A percentile compares a stretch with the other conserved stretches of the same genome.
Evolutionary conservation across 2,329 filamentous ascomycete species (phyloP).

Genomic region (Neofusicoccum laricinum): DNA sequence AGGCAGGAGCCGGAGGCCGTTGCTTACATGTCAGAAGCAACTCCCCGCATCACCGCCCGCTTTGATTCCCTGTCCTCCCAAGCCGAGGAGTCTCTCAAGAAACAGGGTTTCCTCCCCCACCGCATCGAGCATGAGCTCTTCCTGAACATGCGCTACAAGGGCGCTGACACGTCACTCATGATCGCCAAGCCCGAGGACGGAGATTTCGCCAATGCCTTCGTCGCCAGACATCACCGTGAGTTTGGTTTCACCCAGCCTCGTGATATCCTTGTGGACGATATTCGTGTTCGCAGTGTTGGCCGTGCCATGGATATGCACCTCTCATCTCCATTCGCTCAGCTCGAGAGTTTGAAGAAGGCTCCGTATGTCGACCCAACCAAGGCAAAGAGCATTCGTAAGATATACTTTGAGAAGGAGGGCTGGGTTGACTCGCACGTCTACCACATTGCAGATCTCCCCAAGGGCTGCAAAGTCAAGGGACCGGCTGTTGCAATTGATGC

Average conservation of each 20-base stretch:
- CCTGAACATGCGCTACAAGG: constrained; percentile 45
- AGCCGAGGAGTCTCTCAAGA: constrained; percentile 50
- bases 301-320: constrained; percentile 63
- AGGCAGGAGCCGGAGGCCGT: constrained; percentile 72
- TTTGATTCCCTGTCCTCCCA: constrained; percentile 4
- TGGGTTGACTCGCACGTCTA: constrained; percentile 24
- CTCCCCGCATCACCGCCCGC: constrained; percentile 58
- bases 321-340: constrained; percentile 3
- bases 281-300: constrained; percentile 41
- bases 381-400: constrained; percentile 30
- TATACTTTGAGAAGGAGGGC: constrained; percentile 55
- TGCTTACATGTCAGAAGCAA: constrained; percentile 38
- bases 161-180: constrained; percentile 46
- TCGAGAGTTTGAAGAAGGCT: constrained; percentile 60
- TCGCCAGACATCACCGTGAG: constrained; percentile 38
- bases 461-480: constrained; percentile 25
- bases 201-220: constrained; percentile 37
- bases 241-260: constrained; percentile 43
- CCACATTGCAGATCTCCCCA: constrained; percentile 23
- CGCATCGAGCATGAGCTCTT: constrained; percentile 32
- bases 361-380: constrained; percentile 65
- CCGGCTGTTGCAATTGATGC: constrained; percentile 37
- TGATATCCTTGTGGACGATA: constrained; percentile 27
- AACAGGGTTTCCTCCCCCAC: constrained; percentile 59
- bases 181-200: constrained; percentile 32